These are phyloP conservation scores for Rhynchosporium agropyri DNA, from an alignment of 2,329 filamentous ascomycete genomes.

Conservation along the genomic window DNA sequence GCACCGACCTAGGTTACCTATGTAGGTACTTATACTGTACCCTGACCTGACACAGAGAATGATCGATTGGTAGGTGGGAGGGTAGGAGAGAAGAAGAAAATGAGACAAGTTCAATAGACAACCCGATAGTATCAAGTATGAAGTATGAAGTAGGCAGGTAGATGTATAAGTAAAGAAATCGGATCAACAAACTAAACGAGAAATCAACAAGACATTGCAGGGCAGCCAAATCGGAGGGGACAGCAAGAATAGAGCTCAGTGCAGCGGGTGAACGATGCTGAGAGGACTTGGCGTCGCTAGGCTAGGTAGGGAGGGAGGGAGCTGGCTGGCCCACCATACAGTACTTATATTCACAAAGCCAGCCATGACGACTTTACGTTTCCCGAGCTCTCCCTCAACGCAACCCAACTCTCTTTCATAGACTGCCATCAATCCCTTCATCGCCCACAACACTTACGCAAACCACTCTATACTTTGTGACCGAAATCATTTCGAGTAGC, in stretches of 20 bases:
- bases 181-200: not conserved
- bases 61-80: not conserved
- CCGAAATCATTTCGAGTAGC: not conserved
- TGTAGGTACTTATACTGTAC: not conserved
- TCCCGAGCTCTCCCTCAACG: slow-evolving; percentile 7
- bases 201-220: not conserved
- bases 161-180: not conserved
- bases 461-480: not conserved
- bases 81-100: not conserved
- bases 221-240: not conserved
- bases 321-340: not conserved
- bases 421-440: not conserved
- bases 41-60: not conserved
- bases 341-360: not conserved
- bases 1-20: no score
- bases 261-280: not conserved
- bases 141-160: no score
- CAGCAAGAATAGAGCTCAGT: not conserved
- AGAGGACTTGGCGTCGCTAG: not conserved
- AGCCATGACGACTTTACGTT: slow-evolving; percentile 14
- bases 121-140: no score
- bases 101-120: no score
- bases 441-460: not conserved
- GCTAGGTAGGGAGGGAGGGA: not conserved
- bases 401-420: slow-evolving; percentile 16